These are phyloP conservation scores for Microstroma glucosiphilum DNA, from an alignment of 1,284 basidiomycete genomes.

Conservation along the genomic window DNA sequence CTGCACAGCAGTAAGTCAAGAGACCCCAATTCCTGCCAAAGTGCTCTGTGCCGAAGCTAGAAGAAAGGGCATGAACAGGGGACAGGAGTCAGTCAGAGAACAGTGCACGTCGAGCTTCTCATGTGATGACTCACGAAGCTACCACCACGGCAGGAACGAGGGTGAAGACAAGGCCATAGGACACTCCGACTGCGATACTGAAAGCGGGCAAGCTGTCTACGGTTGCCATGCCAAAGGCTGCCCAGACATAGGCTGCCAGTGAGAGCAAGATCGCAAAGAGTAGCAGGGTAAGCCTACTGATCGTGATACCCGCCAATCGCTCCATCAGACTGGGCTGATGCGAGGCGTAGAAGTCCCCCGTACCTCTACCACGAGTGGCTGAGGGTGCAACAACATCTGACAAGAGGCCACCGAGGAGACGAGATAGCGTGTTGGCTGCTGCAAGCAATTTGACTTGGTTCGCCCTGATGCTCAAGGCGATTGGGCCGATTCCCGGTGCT, in stretches of 20 bases:
- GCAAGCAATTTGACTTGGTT: slow-evolving; percentile 9
- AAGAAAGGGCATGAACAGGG: background rate
- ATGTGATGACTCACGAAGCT: background rate
- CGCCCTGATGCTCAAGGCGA: background rate
- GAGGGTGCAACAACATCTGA: slow-evolving; percentile 13
- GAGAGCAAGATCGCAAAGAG: slow-evolving; percentile 13
- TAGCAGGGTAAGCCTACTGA: slow-evolving; percentile 17
- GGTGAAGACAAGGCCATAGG: slow-evolving; percentile 21
- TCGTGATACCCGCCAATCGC: background rate
- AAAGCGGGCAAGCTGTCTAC: slow-evolving; percentile 10
- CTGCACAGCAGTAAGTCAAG: slow-evolving; percentile 17
- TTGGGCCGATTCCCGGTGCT: background rate
- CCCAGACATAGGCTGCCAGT: slow-evolving; percentile 11
- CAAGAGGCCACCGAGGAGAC: slow-evolving; percentile 17
- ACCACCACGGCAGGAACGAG: slow-evolving; percentile 8
- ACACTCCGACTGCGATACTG: slow-evolving; percentile 12
- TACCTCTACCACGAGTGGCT: too few relatives aligned
- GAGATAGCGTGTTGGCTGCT: slow-evolving; percentile 18
- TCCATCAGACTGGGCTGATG: slow-evolving; percentile 2
- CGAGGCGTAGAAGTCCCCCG: background rate
- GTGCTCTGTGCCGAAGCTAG: slow-evolving; percentile 11
- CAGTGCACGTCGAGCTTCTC: background rate
- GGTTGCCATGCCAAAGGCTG: slow-evolving; percentile 10
- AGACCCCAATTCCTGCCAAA: slow-evolving; percentile 23
- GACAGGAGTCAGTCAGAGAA: background rate